phyloP scores from a whole-genome alignment of 495 filamentous ascomycete genomes.

The Aspergillus ostianus region DNA sequence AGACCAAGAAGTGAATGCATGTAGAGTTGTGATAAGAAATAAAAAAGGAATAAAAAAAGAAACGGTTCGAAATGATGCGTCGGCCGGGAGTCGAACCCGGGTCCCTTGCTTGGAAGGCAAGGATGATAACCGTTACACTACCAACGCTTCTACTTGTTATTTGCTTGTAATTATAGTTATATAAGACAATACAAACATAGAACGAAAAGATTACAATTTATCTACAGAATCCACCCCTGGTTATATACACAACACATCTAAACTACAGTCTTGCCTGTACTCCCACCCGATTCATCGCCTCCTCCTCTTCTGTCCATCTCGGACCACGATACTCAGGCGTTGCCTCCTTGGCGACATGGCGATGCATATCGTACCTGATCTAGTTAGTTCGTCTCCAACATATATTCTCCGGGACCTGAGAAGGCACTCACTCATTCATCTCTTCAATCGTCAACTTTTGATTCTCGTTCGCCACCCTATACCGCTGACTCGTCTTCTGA shows the following conservation, averaged over 20 bases:
- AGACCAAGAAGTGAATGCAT: too few species aligned
- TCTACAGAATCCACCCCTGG: too few species aligned
- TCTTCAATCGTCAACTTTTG: constrained; percentile 52
- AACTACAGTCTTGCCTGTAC: not conserved
- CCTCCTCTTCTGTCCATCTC: not conserved
- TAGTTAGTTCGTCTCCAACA: not conserved
- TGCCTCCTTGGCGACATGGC: not conserved
- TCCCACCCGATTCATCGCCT: not conserved
- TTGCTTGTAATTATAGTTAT: too few species aligned
- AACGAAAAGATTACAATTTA: too few species aligned
- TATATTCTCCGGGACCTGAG: too few species aligned
- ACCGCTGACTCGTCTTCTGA: constrained; percentile 13
- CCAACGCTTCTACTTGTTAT: not conserved
- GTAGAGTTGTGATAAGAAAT: too few species aligned
- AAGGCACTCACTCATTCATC: constrained; percentile 46
- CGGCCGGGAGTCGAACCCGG: not conserved
- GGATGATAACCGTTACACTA: not conserved
- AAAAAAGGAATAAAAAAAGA: too few species aligned
- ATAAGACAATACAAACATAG: too few species aligned
- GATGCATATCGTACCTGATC: constrained; percentile 2
- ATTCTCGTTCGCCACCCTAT: constrained; percentile 47
- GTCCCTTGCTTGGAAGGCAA: not conserved
- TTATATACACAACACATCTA: not conserved
- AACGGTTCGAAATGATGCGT: not conserved
- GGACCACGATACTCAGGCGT: not conserved